Base-by-base conservation (phyloP, 2,329 filamentous ascomycete species). In the Emericellopsis cladophorae region DNA sequence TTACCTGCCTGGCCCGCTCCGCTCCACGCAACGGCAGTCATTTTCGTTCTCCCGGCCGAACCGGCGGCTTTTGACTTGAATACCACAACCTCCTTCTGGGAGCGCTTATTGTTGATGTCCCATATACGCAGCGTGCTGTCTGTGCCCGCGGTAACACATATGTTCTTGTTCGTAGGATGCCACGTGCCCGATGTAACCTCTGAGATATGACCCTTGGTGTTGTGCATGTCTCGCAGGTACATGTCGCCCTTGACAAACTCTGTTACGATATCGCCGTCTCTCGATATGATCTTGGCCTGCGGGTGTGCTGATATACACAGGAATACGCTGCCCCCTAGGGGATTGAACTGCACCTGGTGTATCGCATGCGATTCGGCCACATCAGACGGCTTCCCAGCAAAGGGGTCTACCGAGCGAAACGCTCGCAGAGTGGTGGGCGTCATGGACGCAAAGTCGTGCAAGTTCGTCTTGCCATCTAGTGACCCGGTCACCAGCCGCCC, bases 221-320 rank as follows among this genome's bases (percentile, higher is more conserved):
- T 89, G 61, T 95, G 78, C 83, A 96, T 93, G 58, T 98, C 92
- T 41, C 90, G 76, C 49, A 98, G 65, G 54, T 98, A 98, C 89
- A 96, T 96, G 57, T 98, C 92, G 36, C 92, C 92, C 63, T 98
- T 98, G 50, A 88, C 82, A 49, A 95, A 96, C 54, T 95, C 88
- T 1, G 82, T 81, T 38, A 93, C 52, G 7, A 84, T 72, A 36
- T 93, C 86, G 32, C 92, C 92, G 64, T 98, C 90, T 53, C 92
- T 79, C 51, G 78, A 85, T 58, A 96, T 72, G 21, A 98, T 79
- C 58, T 88, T 89, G 11, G 90, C 86, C 58, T 96, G 90, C 2
- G 90, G 81, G 33, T 90, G 85, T 7, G 90, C 88, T 7, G 88
- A 84, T 36, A 96, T 71, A 50, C 92, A 93, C 29, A 98, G 75